Conservation (phyloP, 1,139 yeast genomes). For the Komagataea norvegica region DNA sequence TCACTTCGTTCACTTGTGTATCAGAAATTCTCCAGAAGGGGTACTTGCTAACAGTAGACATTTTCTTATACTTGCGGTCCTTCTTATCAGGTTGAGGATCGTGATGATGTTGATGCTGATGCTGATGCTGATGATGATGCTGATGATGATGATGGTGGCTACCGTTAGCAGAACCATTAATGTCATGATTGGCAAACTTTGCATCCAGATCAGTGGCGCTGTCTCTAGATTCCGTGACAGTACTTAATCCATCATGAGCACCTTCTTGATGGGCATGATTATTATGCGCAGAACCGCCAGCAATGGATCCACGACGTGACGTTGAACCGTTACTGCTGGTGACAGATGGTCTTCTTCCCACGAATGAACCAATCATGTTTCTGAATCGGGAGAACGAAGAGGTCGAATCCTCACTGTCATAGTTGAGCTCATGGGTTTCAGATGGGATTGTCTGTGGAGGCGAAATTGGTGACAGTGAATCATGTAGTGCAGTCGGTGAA, state of each 20-base stretch:
- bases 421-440: constrained; percentile 2
- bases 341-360: constrained; percentile 23
- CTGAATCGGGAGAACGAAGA: constrained; percentile 19
- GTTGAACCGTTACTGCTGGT: constrained; percentile 7
- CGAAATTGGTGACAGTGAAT: background rate
- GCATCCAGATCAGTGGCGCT: background rate
- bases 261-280: background rate
- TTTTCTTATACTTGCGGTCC: constrained; percentile 33
- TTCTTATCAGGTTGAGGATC: background rate
- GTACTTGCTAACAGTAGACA: constrained; percentile 48
- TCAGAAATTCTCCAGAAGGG: constrained; percentile 92
- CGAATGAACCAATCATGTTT: constrained; percentile 23
- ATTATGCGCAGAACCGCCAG: constrained; percentile 3
- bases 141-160: too few relatives aligned
- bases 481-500: background rate
- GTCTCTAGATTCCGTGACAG: constrained; percentile 2
- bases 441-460: constrained; percentile 9
- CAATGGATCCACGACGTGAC: constrained; percentile 19
- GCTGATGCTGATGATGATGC: background rate
- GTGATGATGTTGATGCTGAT: background rate
- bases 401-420: constrained; percentile 19
- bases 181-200: background rate
- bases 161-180: too few relatives aligned
- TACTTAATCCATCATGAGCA: constrained; percentile 4
- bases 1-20: constrained; percentile 59